These are phyloP conservation scores for Delphinella strobiligena DNA, from an alignment of 2,329 filamentous ascomycete genomes.

Conservation along the genomic window DNA sequence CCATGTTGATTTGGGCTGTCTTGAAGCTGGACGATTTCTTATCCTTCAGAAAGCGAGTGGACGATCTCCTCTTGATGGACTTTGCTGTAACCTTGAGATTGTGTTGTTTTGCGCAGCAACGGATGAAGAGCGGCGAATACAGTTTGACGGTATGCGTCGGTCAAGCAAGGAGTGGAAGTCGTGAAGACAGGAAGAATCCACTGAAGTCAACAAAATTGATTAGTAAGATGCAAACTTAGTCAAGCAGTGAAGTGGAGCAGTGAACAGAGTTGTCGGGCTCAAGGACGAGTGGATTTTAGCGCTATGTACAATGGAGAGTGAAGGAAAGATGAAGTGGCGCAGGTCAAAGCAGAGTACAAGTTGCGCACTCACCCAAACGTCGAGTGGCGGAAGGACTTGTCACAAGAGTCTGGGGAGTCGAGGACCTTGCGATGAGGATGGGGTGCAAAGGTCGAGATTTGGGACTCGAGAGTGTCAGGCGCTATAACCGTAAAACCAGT, in stretches of 20 bases:
- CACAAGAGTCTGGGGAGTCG: neutral
- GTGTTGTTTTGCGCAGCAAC: slow-evolving; percentile 35
- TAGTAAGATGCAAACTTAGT: neutral
- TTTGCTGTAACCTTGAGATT: slow-evolving; percentile 32
- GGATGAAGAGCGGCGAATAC: slow-evolving; percentile 61
- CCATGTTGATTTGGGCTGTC: slow-evolving; percentile 19
- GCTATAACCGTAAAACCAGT: slow-evolving; percentile 37
- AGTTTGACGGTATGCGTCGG: slow-evolving; percentile 41
- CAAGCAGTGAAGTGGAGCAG: neutral
- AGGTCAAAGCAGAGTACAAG: slow-evolving; percentile 10
- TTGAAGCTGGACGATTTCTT: slow-evolving; percentile 12
- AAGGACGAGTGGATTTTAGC: no score
- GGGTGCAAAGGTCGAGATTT: no score
- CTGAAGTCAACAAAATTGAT: neutral
- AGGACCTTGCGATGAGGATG: no score
- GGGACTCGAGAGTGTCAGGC: neutral
- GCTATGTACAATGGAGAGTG: slow-evolving; percentile 5
- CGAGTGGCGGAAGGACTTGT: slow-evolving; percentile 2
- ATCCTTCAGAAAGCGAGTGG: slow-evolving; percentile 19
- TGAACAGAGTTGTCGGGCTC: neutral
- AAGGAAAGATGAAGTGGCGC: slow-evolving; percentile 10
- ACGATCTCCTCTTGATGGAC: slow-evolving; percentile 31
- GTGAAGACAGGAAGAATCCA: slow-evolving; percentile 8
- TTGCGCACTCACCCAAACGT: slow-evolving; percentile 8
- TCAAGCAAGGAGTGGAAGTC: neutral